Base-by-base conservation (phyloP, 2,329 filamentous ascomycete species). In the Harringtonia lauricola region DNA sequence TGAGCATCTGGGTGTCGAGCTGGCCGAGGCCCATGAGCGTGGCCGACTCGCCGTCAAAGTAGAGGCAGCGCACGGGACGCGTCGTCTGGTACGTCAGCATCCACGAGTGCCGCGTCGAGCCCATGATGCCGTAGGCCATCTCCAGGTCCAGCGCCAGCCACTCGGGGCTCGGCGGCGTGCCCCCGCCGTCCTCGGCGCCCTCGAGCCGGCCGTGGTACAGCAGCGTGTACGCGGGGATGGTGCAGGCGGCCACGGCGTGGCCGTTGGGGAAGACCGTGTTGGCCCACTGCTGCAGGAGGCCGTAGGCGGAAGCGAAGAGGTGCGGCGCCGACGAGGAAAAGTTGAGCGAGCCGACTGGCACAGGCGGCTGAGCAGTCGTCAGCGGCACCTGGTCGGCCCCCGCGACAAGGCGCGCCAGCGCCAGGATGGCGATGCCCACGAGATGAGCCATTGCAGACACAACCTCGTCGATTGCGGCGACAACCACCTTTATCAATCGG, bases 51-150 rank as follows among this genome's bases (percentile, higher is more conserved):
- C 70, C 70, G 52, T 74, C 70, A 45, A 74, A 71, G 50, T 72
- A 72, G 5, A 73, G 54, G 26, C 63, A 63, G 44, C 59, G 61
- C 9, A 66, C 54, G 10, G 59, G 54, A 6, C 62, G 62, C 17
- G 60, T 66, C 1, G 67, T 68, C 49, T 71, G 64, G 52, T 70
- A 74, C 1, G 66, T 71, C 31, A 72, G 57, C 57, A 73, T 58
- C 46, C 65, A 63, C 9, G 65, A 67, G 41, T 65, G 54, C 29
- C 62, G 57, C 21, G 59, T 57, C 1, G 56, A 57, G 18, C 70
- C 69, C 63, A 71, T 71, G 48, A 74, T 72, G 6, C 65, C 66
- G 49, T 73, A 73, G n/a, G 67, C 61, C 70, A 72, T 73, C 45
- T 67, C 68, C 52, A 68, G 57, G 51, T 73, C 70, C 49, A 74